Conservation (phyloP, 202 grass and related monocot species). For the Digitaria exilis region DNA sequence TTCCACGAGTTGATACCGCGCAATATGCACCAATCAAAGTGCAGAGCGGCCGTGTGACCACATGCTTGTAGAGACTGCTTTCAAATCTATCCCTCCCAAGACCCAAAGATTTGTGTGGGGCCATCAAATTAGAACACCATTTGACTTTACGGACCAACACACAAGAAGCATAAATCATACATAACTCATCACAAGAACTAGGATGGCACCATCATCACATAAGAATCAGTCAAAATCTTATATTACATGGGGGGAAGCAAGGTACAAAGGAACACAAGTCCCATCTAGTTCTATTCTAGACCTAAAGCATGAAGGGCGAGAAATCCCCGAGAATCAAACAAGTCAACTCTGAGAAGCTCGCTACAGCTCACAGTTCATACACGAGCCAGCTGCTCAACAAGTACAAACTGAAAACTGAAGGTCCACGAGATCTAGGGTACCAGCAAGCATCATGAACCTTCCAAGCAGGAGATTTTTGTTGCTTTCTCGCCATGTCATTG, state of each 20-base stretch:
- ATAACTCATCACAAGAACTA: neutral
- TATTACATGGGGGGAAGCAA: conserved; percentile 20
- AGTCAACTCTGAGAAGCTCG: neutral
- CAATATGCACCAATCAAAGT: too few species aligned
- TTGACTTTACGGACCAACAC: neutral
- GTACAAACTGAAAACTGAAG: conserved; percentile 5
- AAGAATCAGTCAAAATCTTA: conserved; percentile 8
- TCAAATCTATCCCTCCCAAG: neutral
- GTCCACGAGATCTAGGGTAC: conserved; percentile 5
- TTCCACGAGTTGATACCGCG: too few species aligned
- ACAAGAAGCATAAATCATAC: neutral
- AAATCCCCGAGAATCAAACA: conserved; percentile 9
- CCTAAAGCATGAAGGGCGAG: conserved; percentile 26
- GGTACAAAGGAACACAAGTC: conserved; percentile 35
- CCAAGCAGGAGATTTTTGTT: neutral
- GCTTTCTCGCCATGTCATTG: conserved; percentile 30
- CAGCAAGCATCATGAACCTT: neutral
- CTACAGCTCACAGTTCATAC: conserved; percentile 29
- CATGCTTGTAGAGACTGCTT: neutral
- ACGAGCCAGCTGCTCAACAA: conserved; percentile 9
- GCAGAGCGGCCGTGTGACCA: too few species aligned
- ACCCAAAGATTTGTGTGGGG: neutral
- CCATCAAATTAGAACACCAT: neutral
- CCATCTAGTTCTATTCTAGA: conserved; percentile 42
- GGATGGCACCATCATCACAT: neutral